A percentile compares a stretch with the other conserved stretches of the same genome.
Evolutionary conservation across 2,329 filamentous ascomycete genomes (phyloP).

Genomic region (Ceratocystiopsis sp.): DNA sequence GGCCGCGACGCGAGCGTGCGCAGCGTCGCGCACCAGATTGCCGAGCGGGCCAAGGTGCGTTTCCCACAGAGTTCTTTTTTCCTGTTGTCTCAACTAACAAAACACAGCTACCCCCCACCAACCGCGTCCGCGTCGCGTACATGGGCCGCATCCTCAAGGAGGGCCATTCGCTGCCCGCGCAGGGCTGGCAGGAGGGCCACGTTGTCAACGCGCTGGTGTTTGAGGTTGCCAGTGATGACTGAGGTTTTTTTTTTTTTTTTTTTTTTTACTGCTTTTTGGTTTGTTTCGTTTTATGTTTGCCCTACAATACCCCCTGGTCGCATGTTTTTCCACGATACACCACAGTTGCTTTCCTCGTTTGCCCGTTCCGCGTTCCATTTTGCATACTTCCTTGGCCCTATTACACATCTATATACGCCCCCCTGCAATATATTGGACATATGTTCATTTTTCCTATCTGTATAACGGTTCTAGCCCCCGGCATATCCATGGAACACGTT

Average conservation of each 20-base stretch:
- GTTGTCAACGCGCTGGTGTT: slow-evolving; percentile 64
- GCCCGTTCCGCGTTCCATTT: no score
- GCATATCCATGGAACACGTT: no score
- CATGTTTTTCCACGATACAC: no score
- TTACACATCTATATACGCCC: no score
- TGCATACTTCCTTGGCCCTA: no score
- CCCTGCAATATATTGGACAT: neutral
- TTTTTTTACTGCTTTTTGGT: neutral
- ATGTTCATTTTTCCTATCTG: no score
- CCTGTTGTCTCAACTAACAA: neutral
- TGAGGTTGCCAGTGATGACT: slow-evolving; percentile 4
- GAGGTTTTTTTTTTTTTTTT: neutral
- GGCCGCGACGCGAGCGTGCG: slow-evolving; percentile 46
- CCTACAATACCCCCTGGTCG: neutral
- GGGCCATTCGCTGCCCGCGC: slow-evolving; percentile 41
- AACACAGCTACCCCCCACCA: slow-evolving; percentile 39
- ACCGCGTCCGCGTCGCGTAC: slow-evolving; percentile 56
- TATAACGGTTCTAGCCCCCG: no score
- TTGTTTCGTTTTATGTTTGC: neutral
- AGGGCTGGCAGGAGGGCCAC: slow-evolving; percentile 62
- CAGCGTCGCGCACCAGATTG: slow-evolving; percentile 43
- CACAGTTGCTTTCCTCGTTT: no score
- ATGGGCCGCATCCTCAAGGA: slow-evolving; percentile 68
- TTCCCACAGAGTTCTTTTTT: neutral
- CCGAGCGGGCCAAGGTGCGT: slow-evolving; percentile 45